A percentile compares a stretch with the other conserved stretches of the same genome.
These are phyloP conservation scores for Phytophthora foliorum DNA, from an alignment of 352 stramenopile genomes.

Conservation along the genomic window DNA sequence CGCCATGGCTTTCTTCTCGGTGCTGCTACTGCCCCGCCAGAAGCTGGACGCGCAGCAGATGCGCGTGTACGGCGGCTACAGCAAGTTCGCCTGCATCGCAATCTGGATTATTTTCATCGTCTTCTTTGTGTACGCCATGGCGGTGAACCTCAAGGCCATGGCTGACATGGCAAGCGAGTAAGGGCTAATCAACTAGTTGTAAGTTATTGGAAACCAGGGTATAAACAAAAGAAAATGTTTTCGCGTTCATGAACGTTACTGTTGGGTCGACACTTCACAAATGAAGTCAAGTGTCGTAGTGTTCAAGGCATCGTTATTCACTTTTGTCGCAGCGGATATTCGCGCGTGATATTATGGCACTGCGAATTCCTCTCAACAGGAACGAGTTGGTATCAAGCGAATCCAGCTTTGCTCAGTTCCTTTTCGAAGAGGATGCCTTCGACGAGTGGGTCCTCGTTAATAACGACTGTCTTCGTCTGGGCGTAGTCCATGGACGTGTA, in stretches of 20 bases:
- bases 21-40: constrained; percentile 64
- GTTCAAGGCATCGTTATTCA: not conserved
- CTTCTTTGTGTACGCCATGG: constrained; percentile 71
- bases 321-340: not conserved
- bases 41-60: constrained; percentile 74
- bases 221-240: constrained; percentile 13
- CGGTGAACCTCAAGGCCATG: constrained; percentile 55
- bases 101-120: constrained; percentile 68
- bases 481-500: constrained; percentile 30
- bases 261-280: too few species aligned
- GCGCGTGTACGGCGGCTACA: constrained; percentile 74
- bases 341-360: too few species aligned
- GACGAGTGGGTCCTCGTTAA: constrained; percentile 28
- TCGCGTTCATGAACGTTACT: too few species aligned
- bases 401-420: constrained; percentile 1
- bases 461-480: constrained; percentile 23
- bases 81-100: constrained; percentile 51
- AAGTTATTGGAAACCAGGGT: constrained; percentile 31
- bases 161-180: constrained; percentile 44
- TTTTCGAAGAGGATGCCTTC: constrained; percentile 40
- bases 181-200: constrained; percentile 22
- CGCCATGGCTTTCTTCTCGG: constrained; percentile 56
- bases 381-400: not conserved
- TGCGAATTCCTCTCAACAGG: not conserved
- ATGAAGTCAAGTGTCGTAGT: too few species aligned